A percentile compares a stretch with the other conserved stretches of the same genome.
phyloP scores from a whole-genome alignment of 148 eudicot genomes.

The Pouteria glomerata region DNA sequence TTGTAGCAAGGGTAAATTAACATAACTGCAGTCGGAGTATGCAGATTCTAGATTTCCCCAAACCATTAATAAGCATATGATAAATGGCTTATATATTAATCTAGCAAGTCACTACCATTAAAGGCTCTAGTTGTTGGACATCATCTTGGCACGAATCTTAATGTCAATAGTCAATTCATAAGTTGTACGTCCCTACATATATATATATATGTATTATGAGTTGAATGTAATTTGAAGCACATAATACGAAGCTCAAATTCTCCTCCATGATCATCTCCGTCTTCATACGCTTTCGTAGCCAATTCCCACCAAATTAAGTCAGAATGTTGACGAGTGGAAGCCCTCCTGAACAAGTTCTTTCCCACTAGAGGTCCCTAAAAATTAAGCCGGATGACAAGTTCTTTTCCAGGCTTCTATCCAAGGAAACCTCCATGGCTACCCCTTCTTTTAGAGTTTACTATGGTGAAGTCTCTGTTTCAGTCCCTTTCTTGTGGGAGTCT shows the following conservation, averaged over 20 bases:
- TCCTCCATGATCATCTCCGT: neutral
- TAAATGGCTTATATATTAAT: neutral
- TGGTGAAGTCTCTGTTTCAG: slow-evolving; percentile 43
- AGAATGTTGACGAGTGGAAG: too few species aligned
- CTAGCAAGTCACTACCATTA: neutral
- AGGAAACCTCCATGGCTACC: slow-evolving; percentile 31
- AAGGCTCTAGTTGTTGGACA: slow-evolving; percentile 15
- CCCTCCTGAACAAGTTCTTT: too few species aligned
- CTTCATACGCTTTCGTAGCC: neutral
- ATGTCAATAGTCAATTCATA: slow-evolving; percentile 1
- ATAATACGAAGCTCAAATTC: too few species aligned
- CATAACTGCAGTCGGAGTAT: too few species aligned
- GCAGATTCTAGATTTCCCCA: neutral
- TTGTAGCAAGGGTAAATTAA: too few species aligned
- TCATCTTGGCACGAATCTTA: slow-evolving; percentile 16
- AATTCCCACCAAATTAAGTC: neutral
- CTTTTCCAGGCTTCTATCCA: slow-evolving; percentile 39
- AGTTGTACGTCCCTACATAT: neutral
- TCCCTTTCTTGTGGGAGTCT: slow-evolving; percentile 82
- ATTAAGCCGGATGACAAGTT: slow-evolving; percentile 36
- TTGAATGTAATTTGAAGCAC: too few species aligned
- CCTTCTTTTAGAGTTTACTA: slow-evolving; percentile 63
- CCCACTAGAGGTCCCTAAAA: slow-evolving; percentile 14
- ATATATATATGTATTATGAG: neutral
- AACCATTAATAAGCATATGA: slow-evolving; percentile 5